A percentile compares a stretch with the other conserved stretches of the same genome.
phyloP scores from a whole-genome alignment of 805 yeast genomes.

The Barnettozyma salicaria region DNA sequence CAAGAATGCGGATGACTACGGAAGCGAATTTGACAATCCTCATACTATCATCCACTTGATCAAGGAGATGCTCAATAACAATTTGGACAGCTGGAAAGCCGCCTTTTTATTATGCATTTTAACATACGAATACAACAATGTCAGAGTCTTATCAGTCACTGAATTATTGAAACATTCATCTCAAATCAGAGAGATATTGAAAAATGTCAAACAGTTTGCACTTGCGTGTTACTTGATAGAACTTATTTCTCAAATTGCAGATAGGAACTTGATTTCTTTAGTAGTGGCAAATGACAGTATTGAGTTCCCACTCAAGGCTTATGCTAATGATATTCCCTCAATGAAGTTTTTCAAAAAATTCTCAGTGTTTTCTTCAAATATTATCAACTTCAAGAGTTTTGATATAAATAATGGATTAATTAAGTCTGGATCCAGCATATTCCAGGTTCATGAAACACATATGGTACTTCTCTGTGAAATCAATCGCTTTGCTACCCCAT shows the following conservation, averaged over 20 bases:
- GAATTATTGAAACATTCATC: neutral
- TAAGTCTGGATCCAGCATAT: constrained; percentile 8
- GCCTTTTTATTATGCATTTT: constrained; percentile 22
- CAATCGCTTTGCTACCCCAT: constrained; percentile 18
- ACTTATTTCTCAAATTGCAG: constrained; percentile 19
- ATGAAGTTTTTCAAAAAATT: constrained; percentile 11
- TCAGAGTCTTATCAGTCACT: neutral
- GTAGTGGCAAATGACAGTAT: neutral
- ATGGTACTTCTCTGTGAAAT: constrained; percentile 15
- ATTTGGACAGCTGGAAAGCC: constrained; percentile 25
- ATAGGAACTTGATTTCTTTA: constrained; percentile 4
- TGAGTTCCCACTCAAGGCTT: neutral
- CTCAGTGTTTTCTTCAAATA: constrained; percentile 3
- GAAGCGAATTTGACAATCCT: constrained; percentile 16
- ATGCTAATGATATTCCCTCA: constrained; percentile 20
- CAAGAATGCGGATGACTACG: constrained; percentile 16
- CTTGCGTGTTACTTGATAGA: constrained; percentile 20
- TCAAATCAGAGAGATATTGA: constrained; percentile 2
- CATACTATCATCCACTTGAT: constrained; percentile 10
- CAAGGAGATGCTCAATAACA: constrained; percentile 7
- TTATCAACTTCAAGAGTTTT: constrained; percentile 10
- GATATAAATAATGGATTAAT: constrained; percentile 5
- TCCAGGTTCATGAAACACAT: constrained; percentile 13
- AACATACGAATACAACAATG: constrained; percentile 19
- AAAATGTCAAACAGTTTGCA: constrained; percentile 13